Conservation (phyloP, 805 yeast species). For the Yamadazyma tumulicola region DNA sequence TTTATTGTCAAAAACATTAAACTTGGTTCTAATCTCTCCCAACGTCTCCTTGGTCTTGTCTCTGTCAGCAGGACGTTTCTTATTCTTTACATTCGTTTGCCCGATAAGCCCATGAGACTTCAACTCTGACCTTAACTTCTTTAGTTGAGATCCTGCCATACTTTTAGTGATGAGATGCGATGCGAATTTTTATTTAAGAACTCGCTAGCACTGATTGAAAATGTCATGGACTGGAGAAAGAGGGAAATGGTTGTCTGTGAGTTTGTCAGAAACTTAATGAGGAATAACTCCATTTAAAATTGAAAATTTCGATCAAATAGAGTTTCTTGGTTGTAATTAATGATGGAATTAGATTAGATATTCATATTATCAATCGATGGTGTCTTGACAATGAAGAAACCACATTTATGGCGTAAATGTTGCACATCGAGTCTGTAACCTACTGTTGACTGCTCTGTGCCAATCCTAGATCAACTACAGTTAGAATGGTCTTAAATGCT, state of each 20-base stretch:
- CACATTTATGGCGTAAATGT: too few relatives aligned
- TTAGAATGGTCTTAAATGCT: background rate
- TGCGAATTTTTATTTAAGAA: background rate
- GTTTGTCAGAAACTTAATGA: background rate
- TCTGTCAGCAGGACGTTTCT: constrained; percentile 57
- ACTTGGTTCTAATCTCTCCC: constrained; percentile 67
- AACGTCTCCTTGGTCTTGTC: constrained; percentile 61
- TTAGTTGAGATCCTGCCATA: constrained; percentile 88
- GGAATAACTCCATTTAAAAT: too few relatives aligned
- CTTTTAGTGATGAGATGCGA: constrained; percentile 11
- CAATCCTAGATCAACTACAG: background rate
- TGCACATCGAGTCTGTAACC: too few relatives aligned
- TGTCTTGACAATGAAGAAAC: too few relatives aligned
- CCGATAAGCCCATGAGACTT: constrained; percentile 83
- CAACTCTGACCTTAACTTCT: constrained; percentile 72
- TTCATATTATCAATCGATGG: too few relatives aligned
- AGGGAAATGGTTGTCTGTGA: background rate
- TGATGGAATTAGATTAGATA: too few relatives aligned
- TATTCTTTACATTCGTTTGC: constrained; percentile 64
- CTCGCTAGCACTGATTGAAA: too few relatives aligned
- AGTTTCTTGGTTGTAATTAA: too few relatives aligned
- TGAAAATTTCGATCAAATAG: too few relatives aligned
- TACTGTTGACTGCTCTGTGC: too few relatives aligned
- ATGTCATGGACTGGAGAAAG: too few relatives aligned
- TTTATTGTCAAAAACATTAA: constrained; percentile 86